Conservation (phyloP, 805 yeast genomes). For the Cyberlindnera xylosilytica region DNA sequence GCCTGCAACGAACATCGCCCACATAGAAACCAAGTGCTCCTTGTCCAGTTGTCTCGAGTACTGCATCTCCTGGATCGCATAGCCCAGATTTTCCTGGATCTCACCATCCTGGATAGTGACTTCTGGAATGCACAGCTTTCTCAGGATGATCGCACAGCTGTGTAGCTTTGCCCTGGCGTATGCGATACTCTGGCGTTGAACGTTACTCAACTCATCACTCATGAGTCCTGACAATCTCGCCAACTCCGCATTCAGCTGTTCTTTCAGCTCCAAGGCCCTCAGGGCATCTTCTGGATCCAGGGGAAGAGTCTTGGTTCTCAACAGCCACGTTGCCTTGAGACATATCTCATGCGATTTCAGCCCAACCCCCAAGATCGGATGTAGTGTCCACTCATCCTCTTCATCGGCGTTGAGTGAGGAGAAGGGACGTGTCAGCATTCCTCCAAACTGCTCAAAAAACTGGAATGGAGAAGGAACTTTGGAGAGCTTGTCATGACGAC, state of each 20-base stretch:
- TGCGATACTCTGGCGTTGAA: conserved; percentile 18
- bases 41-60: conserved; percentile 8
- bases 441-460: conserved; percentile 24
- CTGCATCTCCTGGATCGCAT: conserved; percentile 13
- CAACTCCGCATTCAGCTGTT: conserved; percentile 6
- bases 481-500: conserved; percentile 23
- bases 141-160: conserved; percentile 18
- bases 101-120: conserved; percentile 11
- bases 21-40: conserved; percentile 16
- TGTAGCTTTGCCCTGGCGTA: conserved; percentile 17
- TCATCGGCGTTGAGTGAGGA: background rate
- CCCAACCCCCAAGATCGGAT: conserved; percentile 25
- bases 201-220: conserved; percentile 1
- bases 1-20: conserved; percentile 27
- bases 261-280: conserved; percentile 9
- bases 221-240: conserved; percentile 1
- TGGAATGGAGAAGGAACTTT: conserved; percentile 26
- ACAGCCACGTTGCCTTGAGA: conserved; percentile 24
- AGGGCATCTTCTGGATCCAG: conserved; percentile 11
- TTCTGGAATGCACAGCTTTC: conserved; percentile 14
- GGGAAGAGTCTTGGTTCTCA: conserved; percentile 19
- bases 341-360: conserved; percentile 19
- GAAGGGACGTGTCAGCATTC: conserved; percentile 13
- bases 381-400: conserved; percentile 21
- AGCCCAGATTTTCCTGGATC: conserved; percentile 14